Evolutionary conservation across 2,329 filamentous ascomycete species (phyloP), one percentile per base, ranked within the genome.

Genomic region (Penicillium sp.): DNA sequence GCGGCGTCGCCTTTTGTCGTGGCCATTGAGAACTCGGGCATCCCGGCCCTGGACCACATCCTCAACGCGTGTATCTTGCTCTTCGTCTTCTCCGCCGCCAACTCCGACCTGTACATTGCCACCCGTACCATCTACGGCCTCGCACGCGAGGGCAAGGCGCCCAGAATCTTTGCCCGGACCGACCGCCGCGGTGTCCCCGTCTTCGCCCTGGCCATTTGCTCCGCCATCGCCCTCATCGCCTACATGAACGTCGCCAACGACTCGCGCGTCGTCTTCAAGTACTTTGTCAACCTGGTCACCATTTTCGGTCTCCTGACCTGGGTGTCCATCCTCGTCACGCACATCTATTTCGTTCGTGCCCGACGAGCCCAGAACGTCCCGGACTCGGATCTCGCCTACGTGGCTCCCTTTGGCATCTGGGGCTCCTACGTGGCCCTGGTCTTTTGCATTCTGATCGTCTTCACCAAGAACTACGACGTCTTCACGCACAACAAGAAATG

Each of bases 401-500:
- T 76, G 12, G 84, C 87, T 0, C 88, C 88, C 0, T 76, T 90
- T 12, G 86, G 88, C n/a, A 70, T 82, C 34, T 78, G 66, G 52
- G 88, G 88, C 9, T 88, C 84, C 0, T 82, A 82, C 62, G 72
- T 74, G 50, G 85, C 85, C 0, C 75, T 93, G 2, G 72, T 75
- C 61, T 83, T 89, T 70, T 89, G 85, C 70, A 76, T 78, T 61
- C 64, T 93, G 32, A 86, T 93, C 52, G 80, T 85, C 1, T 64
- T 94, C 44, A 91, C 88, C 62, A 94, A 93, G 78, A 90, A 89
- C 75, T 93, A 82, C 69, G 76, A 80, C 47, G 83, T 85, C 50
- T 93, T 93, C 67, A 74, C 81, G 2, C 68, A 66, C 49, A 67
- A 59, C 37, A 46, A 65, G 58, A 61, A 72, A 56, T 74, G 76